A percentile compares a stretch with the other conserved stretches of the same genome.
Evolutionary conservation across 306 rosid genomes (phyloP).

Genomic region (Rosa multiflora): DNA sequence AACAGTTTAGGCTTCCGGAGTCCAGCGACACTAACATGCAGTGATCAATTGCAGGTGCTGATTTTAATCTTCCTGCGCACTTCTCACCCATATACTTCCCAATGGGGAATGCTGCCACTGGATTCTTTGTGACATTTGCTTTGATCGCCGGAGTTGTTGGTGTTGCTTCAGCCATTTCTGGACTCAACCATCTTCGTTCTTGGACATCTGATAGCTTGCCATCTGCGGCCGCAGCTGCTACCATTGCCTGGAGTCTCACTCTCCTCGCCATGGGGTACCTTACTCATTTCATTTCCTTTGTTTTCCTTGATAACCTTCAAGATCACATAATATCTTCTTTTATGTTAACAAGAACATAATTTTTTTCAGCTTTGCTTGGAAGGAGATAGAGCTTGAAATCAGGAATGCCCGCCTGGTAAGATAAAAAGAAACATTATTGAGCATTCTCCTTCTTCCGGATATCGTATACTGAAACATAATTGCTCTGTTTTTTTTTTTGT

Average conservation of each 20-base stretch:
- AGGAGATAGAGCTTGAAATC: conserved; percentile 73
- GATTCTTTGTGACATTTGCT: conserved; percentile 86
- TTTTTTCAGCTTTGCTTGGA: conserved; percentile 73
- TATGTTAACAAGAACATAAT: conserved; percentile 21
- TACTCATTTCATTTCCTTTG: neutral
- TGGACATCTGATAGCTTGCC: conserved; percentile 82
- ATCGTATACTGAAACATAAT: neutral
- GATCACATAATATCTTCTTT: neutral
- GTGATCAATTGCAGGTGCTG: conserved; percentile 50
- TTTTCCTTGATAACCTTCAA: neutral
- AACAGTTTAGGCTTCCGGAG: neutral
- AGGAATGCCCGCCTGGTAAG: conserved; percentile 87
- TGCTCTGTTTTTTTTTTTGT: conserved; percentile 21
- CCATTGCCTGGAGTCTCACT: conserved; percentile 88
- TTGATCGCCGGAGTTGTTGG: conserved; percentile 89
- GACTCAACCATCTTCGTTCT: conserved; percentile 71
- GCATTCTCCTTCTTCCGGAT: neutral
- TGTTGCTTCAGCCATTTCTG: conserved; percentile 63
- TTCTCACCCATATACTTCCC: conserved; percentile 91
- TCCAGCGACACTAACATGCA: neutral
- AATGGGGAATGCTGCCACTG: conserved; percentile 97
- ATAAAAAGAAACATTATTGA: neutral
- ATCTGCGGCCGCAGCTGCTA: conserved; percentile 75
- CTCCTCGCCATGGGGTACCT: conserved; percentile 88
- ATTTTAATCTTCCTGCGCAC: conserved; percentile 69